These are phyloP conservation scores for Fusarium sp. DNA, from an alignment of 2,329 filamentous ascomycete genomes.

Conservation along the genomic window DNA sequence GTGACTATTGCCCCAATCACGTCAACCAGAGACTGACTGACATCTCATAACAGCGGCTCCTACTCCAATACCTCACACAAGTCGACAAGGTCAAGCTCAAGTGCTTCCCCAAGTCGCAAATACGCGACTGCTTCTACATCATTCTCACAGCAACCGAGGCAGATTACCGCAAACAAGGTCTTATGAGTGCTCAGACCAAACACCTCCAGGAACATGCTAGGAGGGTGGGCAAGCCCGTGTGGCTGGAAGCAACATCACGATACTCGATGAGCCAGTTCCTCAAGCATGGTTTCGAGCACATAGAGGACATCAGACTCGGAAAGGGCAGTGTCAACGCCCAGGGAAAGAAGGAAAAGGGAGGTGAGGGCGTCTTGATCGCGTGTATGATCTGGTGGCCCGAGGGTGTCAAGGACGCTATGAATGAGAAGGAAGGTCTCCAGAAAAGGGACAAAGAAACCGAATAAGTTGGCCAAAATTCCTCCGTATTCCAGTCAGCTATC, in stretches of 20 bases:
- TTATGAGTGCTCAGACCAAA: slow-evolving; percentile 1
- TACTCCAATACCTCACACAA: slow-evolving; percentile 2
- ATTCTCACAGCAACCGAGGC: slow-evolving; percentile 10
- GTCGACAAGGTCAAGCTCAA: slow-evolving; percentile 13
- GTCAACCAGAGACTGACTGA: background rate
- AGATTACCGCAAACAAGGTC: slow-evolving; percentile 10
- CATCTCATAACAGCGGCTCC: slow-evolving; percentile 7
- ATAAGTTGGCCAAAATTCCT: background rate
- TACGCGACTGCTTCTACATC: slow-evolving; percentile 19
- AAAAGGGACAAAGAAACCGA: background rate
- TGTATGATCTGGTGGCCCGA: slow-evolving; percentile 31
- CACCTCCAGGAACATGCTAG: slow-evolving; percentile 5
- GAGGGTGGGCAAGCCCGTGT: slow-evolving; percentile 13
- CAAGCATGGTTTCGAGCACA: slow-evolving; percentile 10
- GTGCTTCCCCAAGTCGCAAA: background rate
- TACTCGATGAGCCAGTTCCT: slow-evolving; percentile 21
- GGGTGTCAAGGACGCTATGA: background rate
- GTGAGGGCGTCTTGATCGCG: slow-evolving; percentile 15
- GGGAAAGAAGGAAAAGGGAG: slow-evolving; percentile 13
- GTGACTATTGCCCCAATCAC: background rate
- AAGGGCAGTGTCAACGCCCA: slow-evolving; percentile 11
- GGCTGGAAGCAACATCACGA: slow-evolving; percentile 19
- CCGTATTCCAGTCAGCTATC: background rate
- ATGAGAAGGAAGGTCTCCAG: background rate
- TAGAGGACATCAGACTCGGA: slow-evolving; percentile 21